Evolutionary conservation across 192 early-diverging fungal species (phyloP), one percentile per base, ranked within the genome.

Genomic region (Umbelopsis isabellina): DNA sequence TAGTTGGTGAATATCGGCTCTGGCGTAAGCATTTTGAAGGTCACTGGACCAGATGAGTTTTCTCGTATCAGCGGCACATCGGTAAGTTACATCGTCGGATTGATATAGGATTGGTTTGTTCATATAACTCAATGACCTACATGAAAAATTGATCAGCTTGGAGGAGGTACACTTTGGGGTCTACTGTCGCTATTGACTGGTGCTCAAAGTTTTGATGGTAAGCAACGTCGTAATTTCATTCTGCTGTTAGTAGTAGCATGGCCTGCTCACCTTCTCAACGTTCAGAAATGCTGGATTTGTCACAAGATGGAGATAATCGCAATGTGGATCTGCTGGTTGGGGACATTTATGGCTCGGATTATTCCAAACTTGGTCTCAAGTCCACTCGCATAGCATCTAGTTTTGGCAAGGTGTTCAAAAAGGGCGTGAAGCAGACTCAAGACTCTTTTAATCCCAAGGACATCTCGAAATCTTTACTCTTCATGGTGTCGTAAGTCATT

Each of bases 1-100:
- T 69, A 91, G 90, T 85, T 98, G 70, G 96, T 97, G 27, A 99
- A 99, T 71, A 96, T 99, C 66, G 97, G 97, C n/a, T 96, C 96
- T 27, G 97, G 97, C 46, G 97, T 99, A 44, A 87, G 90, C 74
- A 95, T 99, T 30, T 78, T 99, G 51, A 97, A 98, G 78, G 97
- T 99, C 20, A 94, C 94, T 1, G 88, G 90, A 50, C 88, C 92
- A 46, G 88, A 90, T 75, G 83, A 90, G 41, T 97, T 88, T 71
- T 91, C 94, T 75, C 88, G 96, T 46, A 93, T 98, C 69, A 91
- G 90, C 68, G 95, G 94, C 69, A 91, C 90, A 45, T 92, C 89
- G 66, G 87, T 85, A 83, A 81, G 75, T 13, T 1, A n/a, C 5
- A 65, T 9, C 3, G 2, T 27, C 13, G 18, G 37, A 35, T 15